Conservation (phyloP, 306 rosid genomes). For the Carpinus viminea region DNA sequence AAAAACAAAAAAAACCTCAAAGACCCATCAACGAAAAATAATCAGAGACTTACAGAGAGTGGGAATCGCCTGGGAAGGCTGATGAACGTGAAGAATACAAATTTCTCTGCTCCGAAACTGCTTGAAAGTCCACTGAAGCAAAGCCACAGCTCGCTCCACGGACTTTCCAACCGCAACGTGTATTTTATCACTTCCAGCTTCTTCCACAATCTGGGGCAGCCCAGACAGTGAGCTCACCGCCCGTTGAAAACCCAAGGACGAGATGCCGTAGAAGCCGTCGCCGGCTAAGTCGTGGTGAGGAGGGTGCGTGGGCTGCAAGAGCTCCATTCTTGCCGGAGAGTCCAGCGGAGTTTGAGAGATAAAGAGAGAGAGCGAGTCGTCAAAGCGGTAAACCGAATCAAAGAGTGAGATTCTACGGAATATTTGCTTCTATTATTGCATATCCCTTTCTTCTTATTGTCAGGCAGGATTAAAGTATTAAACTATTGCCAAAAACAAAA, state of each 20-base stretch:
- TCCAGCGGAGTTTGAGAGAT: neutral
- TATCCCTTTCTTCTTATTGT: neutral
- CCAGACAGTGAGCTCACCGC: slow-evolving; percentile 31
- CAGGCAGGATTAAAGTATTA: slow-evolving; percentile 28
- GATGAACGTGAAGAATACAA: slow-evolving; percentile 64
- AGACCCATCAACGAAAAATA: neutral
- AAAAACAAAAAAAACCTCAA: neutral
- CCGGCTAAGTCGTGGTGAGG: slow-evolving; percentile 25
- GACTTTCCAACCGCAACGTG: slow-evolving; percentile 76
- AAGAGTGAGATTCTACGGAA: neutral
- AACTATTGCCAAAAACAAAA: slow-evolving; percentile 20
- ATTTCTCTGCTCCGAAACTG: slow-evolving; percentile 45
- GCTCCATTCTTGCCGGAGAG: slow-evolving; percentile 47
- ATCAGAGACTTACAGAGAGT: slow-evolving; percentile 55
- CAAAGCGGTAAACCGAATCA: neutral
- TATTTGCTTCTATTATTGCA: neutral
- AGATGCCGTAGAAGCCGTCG: slow-evolving; percentile 36
- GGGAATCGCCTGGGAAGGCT: slow-evolving; percentile 73
- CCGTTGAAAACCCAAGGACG: slow-evolving; percentile 36
- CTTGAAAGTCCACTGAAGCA: slow-evolving; percentile 68
- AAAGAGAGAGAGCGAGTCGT: neutral
- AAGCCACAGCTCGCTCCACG: slow-evolving; percentile 42
- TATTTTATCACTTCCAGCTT: slow-evolving; percentile 33
- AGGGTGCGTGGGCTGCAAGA: slow-evolving; percentile 50
- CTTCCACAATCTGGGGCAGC: slow-evolving; percentile 35